Evolutionary conservation across 192 early-diverging fungal species (phyloP).

Genomic region (Podila epigama): DNA sequence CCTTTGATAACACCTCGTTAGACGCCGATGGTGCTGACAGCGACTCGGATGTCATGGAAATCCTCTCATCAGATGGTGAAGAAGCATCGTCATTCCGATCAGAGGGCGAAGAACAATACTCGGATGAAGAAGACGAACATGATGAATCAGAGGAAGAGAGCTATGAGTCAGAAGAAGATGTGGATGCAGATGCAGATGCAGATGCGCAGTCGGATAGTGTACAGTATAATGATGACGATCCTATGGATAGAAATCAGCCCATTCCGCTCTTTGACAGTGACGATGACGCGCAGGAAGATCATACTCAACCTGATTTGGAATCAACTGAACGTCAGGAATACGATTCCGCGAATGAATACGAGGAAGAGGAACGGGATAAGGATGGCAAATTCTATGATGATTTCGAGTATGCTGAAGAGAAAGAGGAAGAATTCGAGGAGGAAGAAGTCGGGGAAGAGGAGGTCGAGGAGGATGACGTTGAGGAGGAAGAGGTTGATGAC

Average conservation of each 20-base stretch:
- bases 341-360: neutral
- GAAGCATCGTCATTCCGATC: neutral
- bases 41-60: conserved; percentile 7
- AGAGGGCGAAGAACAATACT: neutral
- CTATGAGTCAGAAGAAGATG: conserved; percentile 3
- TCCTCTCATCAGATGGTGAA: conserved; percentile 27
- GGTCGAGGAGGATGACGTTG: neutral
- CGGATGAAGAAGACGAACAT: neutral
- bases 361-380: neutral
- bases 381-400: too few species aligned
- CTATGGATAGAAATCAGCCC: neutral
- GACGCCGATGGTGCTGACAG: neutral
- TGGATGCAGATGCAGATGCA: neutral
- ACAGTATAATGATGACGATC: neutral
- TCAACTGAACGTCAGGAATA: neutral
- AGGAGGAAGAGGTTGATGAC: conserved; percentile 1
- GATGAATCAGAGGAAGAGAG: neutral
- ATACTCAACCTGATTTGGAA: too few species aligned
- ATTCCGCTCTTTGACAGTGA: neutral
- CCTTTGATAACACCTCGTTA: too few species aligned
- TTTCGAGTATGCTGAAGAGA: too few species aligned
- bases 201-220: neutral
- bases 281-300: neutral
- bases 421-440: neutral
- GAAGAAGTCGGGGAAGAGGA: neutral